phyloP scores from a whole-genome alignment of 331 rosid species.

The Cucumis variabilis region DNA sequence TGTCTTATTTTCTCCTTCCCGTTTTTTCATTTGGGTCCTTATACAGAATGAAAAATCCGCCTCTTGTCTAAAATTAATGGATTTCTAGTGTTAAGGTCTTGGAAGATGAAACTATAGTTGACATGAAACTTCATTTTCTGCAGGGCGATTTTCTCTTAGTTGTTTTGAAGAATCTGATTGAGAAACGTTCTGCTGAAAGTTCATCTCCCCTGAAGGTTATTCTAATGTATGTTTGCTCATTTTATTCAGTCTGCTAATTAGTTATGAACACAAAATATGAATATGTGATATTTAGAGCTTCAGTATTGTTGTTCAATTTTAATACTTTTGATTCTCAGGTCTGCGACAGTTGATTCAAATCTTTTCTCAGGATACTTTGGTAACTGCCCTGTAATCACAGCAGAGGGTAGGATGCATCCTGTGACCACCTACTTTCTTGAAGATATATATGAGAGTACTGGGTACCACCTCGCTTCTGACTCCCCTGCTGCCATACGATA shows the following conservation, averaged over 20 bases:
- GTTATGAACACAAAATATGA: constrained; percentile 3
- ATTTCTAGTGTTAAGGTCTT: neutral
- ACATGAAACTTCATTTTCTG: constrained; percentile 31
- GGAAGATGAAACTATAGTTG: constrained; percentile 23
- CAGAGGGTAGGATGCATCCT: constrained; percentile 93
- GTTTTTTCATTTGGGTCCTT: neutral
- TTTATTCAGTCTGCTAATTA: constrained; percentile 23
- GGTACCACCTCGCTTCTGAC: constrained; percentile 82
- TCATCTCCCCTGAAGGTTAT: constrained; percentile 78
- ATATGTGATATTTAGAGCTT: constrained; percentile 17
- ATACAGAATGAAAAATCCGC: neutral
- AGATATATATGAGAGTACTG: constrained; percentile 81
- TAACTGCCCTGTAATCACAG: constrained; percentile 89
- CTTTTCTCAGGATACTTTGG: constrained; percentile 89
- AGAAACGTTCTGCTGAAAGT: constrained; percentile 68
- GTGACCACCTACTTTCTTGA: constrained; percentile 87
- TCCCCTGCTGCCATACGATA: constrained; percentile 72
- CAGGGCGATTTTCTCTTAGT: constrained; percentile 95
- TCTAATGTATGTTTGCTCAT: constrained; percentile 65
- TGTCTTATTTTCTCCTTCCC: neutral
- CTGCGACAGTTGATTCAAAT: constrained; percentile 96
- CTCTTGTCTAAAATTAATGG: constrained; percentile 15
- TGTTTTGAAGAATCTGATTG: constrained; percentile 79
- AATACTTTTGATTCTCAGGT: constrained; percentile 57
- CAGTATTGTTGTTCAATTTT: constrained; percentile 26